phyloP scores from a whole-genome alignment of 495 filamentous ascomycete species.

The Penicillium subrubescens region DNA sequence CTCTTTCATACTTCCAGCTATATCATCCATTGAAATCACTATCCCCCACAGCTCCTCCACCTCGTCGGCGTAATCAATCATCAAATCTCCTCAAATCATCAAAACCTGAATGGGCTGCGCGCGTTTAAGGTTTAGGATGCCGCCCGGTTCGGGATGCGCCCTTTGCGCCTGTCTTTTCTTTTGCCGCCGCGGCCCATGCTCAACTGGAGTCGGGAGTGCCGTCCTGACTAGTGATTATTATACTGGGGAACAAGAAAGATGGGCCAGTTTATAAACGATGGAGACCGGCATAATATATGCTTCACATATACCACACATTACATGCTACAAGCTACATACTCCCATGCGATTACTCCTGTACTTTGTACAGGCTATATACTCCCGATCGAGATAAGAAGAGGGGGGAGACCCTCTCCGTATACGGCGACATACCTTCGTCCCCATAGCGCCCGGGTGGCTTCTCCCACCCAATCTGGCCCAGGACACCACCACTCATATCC shows the following conservation, averaged over 20 bases:
- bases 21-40: background rate
- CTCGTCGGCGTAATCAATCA: background rate
- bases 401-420: background rate
- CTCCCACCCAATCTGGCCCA: background rate
- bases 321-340: background rate
- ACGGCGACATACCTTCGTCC: background rate
- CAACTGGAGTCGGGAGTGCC: background rate
- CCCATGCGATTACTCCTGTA: background rate
- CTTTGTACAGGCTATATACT: background rate
- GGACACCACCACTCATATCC: background rate
- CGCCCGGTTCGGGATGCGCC: constrained; percentile 8
- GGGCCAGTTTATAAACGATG: background rate
- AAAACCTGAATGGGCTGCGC: background rate
- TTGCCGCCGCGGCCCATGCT: constrained; percentile 1
- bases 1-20: background rate
- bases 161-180: constrained; percentile 1
- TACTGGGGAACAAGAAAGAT: background rate
- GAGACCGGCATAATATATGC: background rate
- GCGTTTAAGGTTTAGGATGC: constrained; percentile 11
- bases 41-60: background rate
- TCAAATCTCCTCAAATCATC: background rate
- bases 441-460: constrained; percentile 2
- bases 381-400: background rate
- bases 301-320: background rate
- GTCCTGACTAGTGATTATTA: too few relatives aligned